Conservation (phyloP, 1,284 basidiomycete genomes). For the Vanrija sp. region DNA sequence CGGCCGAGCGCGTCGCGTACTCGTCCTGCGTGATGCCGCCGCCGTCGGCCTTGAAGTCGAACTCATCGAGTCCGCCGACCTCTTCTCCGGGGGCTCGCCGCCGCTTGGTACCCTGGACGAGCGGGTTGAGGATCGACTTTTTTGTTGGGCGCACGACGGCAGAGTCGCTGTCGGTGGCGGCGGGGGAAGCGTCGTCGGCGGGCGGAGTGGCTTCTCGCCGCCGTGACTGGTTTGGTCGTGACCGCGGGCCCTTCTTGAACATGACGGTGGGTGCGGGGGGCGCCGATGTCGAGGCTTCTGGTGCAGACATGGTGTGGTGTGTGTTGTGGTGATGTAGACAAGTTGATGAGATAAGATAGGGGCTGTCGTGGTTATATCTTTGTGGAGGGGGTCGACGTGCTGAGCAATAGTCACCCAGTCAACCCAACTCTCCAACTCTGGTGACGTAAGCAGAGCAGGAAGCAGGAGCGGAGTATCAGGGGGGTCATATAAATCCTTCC, state of each 20-base stretch:
- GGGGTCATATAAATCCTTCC: too few species aligned
- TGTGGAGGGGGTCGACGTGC: neutral
- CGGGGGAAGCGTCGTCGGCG: slow-evolving; percentile 43
- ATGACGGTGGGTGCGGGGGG: slow-evolving; percentile 58
- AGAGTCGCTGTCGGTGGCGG: slow-evolving; percentile 48
- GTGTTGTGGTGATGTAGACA: neutral
- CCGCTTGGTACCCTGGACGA: slow-evolving; percentile 81
- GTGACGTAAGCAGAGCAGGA: neutral
- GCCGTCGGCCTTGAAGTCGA: slow-evolving; percentile 53
- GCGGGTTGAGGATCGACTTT: slow-evolving; percentile 62
- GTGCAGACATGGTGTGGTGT: slow-evolving; percentile 20
- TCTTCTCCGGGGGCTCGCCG: slow-evolving; percentile 61
- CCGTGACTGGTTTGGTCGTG: slow-evolving; percentile 58
- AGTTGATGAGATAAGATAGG: too few species aligned
- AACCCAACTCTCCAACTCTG: neutral
- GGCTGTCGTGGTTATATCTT: too few species aligned
- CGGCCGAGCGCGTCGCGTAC: slow-evolving; percentile 46
- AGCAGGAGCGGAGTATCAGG: too few species aligned
- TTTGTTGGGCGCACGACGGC: slow-evolving; percentile 67
- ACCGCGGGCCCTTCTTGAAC: slow-evolving; percentile 76
- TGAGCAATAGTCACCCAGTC: too few species aligned
- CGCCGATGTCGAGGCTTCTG: slow-evolving; percentile 9
- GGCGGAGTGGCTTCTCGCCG: slow-evolving; percentile 65
- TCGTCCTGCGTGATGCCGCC: slow-evolving; percentile 29
- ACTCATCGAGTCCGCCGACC: slow-evolving; percentile 58